Base-by-base conservation (phyloP, 352 stramenopile genomes). In the Phytophthora niederhauseri region DNA sequence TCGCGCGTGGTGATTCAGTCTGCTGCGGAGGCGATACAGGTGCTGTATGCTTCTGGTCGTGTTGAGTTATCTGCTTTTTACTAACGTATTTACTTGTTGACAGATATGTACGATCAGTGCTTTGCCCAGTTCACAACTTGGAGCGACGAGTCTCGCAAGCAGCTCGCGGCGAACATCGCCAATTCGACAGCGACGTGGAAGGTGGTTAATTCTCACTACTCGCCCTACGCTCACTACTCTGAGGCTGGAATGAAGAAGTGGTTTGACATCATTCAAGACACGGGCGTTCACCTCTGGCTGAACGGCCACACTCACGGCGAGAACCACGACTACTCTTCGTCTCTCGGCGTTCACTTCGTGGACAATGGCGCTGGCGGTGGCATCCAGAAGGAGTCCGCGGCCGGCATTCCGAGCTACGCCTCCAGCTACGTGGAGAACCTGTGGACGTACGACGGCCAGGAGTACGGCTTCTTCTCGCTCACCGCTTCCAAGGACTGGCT, bases 301-400 rank as follows among this genome's bases (percentile, higher is more conserved):
- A 78, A 84, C 49, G 80, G 80, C 45, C 77, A 88, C 64, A 88
- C 80, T 0, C 77, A 88, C 68, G 80, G 77, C 28, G 77, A 86
- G 48, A 89, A 85, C 63, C 78, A 89, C 74, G 82, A 90, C 56
- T 77, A 84, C 49, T 73, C 72, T 43, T 75, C 73, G 36, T 72
- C 66, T 14, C 73, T 88, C 15, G 72, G 72, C 17, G 82, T 82
- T 12, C 83, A 92, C 48, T 92, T 92, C 52, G 69, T 92, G 11
- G 84, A 90, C 60, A 92, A 92, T 30, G 83, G 83, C 8, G 83
- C 81, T 9, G 83, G 83, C 36, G 81, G 83, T 7, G 82, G 82
- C 61, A 91, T 89, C 56, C 73, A 88, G 73, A 87, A 78, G 52
- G 76, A 85, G 53, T 89, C 82, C 36, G 73, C 81, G 6, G 84